Evolutionary conservation across 106 monocot genomes (phyloP), one percentile per base, ranked within the genome.

Genomic region (Narthecium ossifragum): DNA sequence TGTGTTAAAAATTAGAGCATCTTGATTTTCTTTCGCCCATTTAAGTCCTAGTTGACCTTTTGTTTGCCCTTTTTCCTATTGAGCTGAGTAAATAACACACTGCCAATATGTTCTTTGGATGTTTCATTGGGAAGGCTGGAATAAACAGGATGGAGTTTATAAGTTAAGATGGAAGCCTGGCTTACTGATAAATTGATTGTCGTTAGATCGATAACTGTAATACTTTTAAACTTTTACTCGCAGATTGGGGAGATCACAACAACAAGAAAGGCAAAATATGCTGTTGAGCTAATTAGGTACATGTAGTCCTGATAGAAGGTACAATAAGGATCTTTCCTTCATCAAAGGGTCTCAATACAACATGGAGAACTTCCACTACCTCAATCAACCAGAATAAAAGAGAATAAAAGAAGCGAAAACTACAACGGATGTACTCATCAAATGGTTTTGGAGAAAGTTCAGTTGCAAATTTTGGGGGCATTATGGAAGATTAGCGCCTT

Each of bases 201-300:
- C 1, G 12, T 67, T 26, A 23, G 23, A 15, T 40, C 3, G 5
- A 37, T 0, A 3, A 12, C 14, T 1, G 2, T 6, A 13, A 13
- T 3, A 1, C 1, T 7, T 59, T 24, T 59, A 24, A 15, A 51
- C 28, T 37, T 50, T 49, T 34, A 22, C 38, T 41, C 8, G 34
- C 68, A 93, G 88, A 82, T 93, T 72, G 88, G 92, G 9, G 88
- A 93, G 65, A 88, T 93, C 8, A 64, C 51, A 13, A 68, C 75
- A 12, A 93, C 93, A 46, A 78, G 64, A 53, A 93, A 88, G 72
- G 93, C 85, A 62, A 93, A 85, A 55, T 93, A 64, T 40, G 78
- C 93, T 13, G 76, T 93, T 32, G 85, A 93, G 69, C 72, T 93
- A 41, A 79, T 93, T 53, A 52, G 65, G 34, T 93, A 82, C 53